These are phyloP conservation scores for Podaxis sp. DNA, from an alignment of 768 basidiomycete genomes.

Conservation along the genomic window DNA sequence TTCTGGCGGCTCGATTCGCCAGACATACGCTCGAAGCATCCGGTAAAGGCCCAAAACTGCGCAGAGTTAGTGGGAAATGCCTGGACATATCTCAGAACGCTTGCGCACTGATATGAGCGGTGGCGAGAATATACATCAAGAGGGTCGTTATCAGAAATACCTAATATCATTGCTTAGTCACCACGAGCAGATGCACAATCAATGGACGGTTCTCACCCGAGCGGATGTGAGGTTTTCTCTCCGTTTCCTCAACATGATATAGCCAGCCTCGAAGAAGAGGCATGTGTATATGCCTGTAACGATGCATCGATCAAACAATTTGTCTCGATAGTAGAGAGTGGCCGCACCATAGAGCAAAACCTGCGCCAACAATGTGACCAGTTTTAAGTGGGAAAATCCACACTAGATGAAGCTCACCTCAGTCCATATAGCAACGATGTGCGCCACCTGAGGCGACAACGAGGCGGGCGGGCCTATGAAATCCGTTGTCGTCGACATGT, in stretches of 20 bases:
- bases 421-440: constrained; percentile 14
- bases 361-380: neutral
- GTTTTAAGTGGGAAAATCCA: neutral
- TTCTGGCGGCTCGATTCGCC: constrained; percentile 15
- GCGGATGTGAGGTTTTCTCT: constrained; percentile 10
- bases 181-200: neutral
- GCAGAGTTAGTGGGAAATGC: neutral
- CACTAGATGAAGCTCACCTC: constrained; percentile 9
- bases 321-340: neutral
- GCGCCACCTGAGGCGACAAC: constrained; percentile 10
- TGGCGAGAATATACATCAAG: constrained; percentile 22
- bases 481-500: neutral
- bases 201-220: constrained; percentile 8
- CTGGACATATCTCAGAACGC: neutral
- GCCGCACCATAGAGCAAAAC: constrained; percentile 9
- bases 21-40: constrained; percentile 19
- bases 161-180: constrained; percentile 3
- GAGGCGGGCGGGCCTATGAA: neutral
- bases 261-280: constrained; percentile 17
- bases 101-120: constrained; percentile 21
- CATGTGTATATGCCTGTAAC: constrained; percentile 16
- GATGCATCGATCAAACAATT: neutral
- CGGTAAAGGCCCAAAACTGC: constrained; percentile 20
- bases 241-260: constrained; percentile 15
- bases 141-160: constrained; percentile 20